Conservation (phyloP, 768 basidiomycete genomes). For the Glaciozyma antarctica region DNA sequence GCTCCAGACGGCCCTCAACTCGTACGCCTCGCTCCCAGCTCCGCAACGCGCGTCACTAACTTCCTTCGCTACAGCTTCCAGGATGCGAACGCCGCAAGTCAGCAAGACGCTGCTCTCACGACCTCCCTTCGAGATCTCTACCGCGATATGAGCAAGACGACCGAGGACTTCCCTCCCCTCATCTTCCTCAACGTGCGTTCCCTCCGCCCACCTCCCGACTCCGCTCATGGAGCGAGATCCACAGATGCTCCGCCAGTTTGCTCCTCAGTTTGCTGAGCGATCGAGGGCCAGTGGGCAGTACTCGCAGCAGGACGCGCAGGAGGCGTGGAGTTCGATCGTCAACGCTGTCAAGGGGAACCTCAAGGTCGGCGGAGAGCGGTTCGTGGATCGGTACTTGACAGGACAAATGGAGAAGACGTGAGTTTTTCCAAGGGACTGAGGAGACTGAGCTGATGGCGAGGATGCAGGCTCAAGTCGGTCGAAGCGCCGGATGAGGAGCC, state of each 20-base stretch:
- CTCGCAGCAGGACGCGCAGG: conserved; percentile 90
- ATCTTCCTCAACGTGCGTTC: conserved; percentile 52
- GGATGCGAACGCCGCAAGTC: conserved; percentile 37
- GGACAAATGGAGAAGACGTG: conserved; percentile 68
- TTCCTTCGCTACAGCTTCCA: conserved; percentile 15
- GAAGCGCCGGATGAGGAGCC: conserved; percentile 72
- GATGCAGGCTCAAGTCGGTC: conserved; percentile 59
- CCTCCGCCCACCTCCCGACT: too few relatives aligned
- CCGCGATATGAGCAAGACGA: conserved; percentile 60
- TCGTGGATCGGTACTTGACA: conserved; percentile 71
- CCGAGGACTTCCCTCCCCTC: conserved; percentile 62
- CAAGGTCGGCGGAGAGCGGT: conserved; percentile 41
- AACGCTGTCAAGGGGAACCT: conserved; percentile 59
- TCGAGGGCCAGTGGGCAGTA: conserved; percentile 44
- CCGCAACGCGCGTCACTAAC: not conserved
- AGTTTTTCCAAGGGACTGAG: conserved; percentile 22
- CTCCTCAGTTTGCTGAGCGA: conserved; percentile 83
- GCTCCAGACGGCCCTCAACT: conserved; percentile 59
- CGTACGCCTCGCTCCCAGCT: conserved; percentile 42
- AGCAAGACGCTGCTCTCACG: conserved; percentile 39
- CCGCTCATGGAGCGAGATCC: too few relatives aligned
- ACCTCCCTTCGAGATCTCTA: conserved; percentile 62
- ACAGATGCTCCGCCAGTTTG: conserved; percentile 54
- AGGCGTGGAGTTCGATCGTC: conserved; percentile 71
- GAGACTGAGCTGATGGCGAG: not conserved